These are phyloP conservation scores for Polyplosphaeria fusca DNA, from an alignment of 495 filamentous ascomycete genomes.

Conservation along the genomic window DNA sequence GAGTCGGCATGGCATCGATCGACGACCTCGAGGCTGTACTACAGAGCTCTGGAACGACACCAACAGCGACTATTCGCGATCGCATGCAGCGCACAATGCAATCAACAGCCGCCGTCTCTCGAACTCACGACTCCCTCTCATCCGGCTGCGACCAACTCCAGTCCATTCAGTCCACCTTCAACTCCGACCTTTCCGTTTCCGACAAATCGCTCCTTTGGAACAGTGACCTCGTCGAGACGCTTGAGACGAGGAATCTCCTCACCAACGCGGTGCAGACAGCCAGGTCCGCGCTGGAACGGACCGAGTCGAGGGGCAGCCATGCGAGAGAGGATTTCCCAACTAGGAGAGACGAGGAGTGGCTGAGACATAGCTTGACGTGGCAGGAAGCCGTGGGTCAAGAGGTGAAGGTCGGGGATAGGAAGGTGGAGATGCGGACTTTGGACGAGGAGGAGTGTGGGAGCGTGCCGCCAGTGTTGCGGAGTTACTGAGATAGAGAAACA, in stretches of 20 bases:
- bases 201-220: slow-evolving; percentile 97
- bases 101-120: slow-evolving; percentile 92
- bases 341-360: slow-evolving; percentile 90
- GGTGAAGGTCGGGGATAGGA: slow-evolving; percentile 22
- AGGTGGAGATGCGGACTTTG: slow-evolving; percentile 28
- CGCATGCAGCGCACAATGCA: slow-evolving; percentile 99
- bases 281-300: slow-evolving; percentile 75
- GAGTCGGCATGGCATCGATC: slow-evolving; percentile 84
- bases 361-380: slow-evolving; percentile 96
- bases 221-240: slow-evolving; percentile 90
- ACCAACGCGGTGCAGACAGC: slow-evolving; percentile 97
- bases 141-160: slow-evolving; percentile 77
- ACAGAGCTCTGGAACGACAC: slow-evolving; percentile 76
- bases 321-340: slow-evolving; percentile 94
- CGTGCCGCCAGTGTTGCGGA: slow-evolving; percentile 26
- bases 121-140: slow-evolving; percentile 84
- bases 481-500: too few species aligned
- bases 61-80: slow-evolving; percentile 76
- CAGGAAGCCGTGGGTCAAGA: slow-evolving; percentile 62
- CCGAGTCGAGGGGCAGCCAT: slow-evolving; percentile 93
- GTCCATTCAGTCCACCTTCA: slow-evolving; percentile 73
- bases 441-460: slow-evolving; percentile 28
- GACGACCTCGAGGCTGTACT: slow-evolving; percentile 77
- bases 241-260: slow-evolving; percentile 88
- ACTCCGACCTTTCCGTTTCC: slow-evolving; percentile 17